A percentile compares a stretch with the other conserved stretches of the same genome.
Evolutionary conservation across 1,284 basidiomycete genomes (phyloP).

Genomic region (Tilletia indica): DNA sequence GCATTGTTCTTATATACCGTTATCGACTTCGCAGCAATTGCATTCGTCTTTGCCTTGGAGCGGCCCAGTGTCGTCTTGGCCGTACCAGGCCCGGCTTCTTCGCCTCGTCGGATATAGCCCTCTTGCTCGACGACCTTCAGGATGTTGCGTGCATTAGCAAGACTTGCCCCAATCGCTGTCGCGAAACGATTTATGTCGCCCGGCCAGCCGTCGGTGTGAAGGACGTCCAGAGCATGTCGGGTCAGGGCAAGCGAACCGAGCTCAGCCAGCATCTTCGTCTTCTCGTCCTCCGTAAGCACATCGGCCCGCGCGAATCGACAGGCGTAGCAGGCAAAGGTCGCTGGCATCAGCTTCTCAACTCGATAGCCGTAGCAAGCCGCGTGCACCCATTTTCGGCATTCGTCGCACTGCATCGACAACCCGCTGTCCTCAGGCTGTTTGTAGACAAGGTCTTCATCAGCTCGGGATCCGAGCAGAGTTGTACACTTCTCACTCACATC

Average conservation of each 20-base stretch:
- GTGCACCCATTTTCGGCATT: slow-evolving; percentile 12
- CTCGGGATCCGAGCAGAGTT: background rate
- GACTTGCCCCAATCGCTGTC: slow-evolving; percentile 9
- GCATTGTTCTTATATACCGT: background rate
- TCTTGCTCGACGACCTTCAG: slow-evolving; percentile 12
- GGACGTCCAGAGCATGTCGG: slow-evolving; percentile 19
- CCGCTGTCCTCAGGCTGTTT: background rate
- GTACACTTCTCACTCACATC: slow-evolving; percentile 3
- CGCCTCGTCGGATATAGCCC: slow-evolving; percentile 16
- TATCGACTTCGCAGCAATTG: slow-evolving; percentile 5
- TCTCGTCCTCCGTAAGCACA: slow-evolving; percentile 2
- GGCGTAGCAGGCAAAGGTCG: slow-evolving; percentile 19
- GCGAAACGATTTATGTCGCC: slow-evolving; percentile 2
- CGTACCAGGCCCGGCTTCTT: slow-evolving; percentile 5
- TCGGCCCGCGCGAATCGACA: background rate
- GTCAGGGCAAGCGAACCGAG: slow-evolving; percentile 19
- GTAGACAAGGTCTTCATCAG: background rate
- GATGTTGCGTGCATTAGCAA: slow-evolving; percentile 14
- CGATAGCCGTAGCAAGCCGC: slow-evolving; percentile 20
- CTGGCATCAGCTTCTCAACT: background rate
- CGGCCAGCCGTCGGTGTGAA: slow-evolving; percentile 20
- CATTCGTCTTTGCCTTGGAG: slow-evolving; percentile 16
- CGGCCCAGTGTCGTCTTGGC: background rate
- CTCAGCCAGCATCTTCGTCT: slow-evolving; percentile 13
- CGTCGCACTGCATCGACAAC: background rate